Conservation (phyloP, 352 stramenopile species). For the Globisporangium spiculum region DNA sequence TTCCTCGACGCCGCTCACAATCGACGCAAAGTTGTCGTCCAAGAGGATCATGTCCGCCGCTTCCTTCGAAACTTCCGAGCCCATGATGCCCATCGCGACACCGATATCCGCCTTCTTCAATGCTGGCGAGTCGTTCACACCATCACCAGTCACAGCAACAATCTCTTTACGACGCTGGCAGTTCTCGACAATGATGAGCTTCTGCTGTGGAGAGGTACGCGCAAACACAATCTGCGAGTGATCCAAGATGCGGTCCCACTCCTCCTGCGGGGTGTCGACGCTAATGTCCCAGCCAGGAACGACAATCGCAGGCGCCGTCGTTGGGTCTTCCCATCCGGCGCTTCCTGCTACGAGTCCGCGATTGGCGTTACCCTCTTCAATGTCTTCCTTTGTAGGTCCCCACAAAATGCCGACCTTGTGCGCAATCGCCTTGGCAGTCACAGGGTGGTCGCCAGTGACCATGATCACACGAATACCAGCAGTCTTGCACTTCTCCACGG, state of each 20-base stretch:
- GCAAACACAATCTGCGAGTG: slow-evolving; percentile 95
- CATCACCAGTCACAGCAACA: slow-evolving; percentile 96
- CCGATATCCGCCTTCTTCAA: slow-evolving; percentile 97
- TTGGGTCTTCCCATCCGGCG: slow-evolving; percentile 69
- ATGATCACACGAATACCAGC: slow-evolving; percentile 94
- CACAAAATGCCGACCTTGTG: slow-evolving; percentile 93
- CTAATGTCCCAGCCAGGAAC: slow-evolving; percentile 83
- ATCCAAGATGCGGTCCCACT: slow-evolving; percentile 85
- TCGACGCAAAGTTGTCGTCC: slow-evolving; percentile 98
- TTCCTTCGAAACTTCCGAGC: slow-evolving; percentile 94
- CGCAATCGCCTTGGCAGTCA: slow-evolving; percentile 93
- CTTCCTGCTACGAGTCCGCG: slow-evolving; percentile 55
- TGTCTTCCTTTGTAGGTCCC: slow-evolving; percentile 79
- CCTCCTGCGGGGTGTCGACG: slow-evolving; percentile 65
- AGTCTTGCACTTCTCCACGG: slow-evolving; percentile 90
- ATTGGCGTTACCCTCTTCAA: slow-evolving; percentile 74
- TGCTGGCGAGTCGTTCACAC: slow-evolving; percentile 97
- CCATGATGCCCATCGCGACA: slow-evolving; percentile 97
- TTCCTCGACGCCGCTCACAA: slow-evolving; percentile 93
- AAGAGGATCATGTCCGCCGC: slow-evolving; percentile 95
- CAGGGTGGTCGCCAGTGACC: slow-evolving; percentile 92
- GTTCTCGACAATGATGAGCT: slow-evolving; percentile 94
- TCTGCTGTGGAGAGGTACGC: slow-evolving; percentile 93
- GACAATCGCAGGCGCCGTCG: slow-evolving; percentile 77
- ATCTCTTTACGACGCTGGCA: slow-evolving; percentile 84